Conservation (phyloP, 2,329 filamentous ascomycete species). For the Fusarium sp. region DNA sequence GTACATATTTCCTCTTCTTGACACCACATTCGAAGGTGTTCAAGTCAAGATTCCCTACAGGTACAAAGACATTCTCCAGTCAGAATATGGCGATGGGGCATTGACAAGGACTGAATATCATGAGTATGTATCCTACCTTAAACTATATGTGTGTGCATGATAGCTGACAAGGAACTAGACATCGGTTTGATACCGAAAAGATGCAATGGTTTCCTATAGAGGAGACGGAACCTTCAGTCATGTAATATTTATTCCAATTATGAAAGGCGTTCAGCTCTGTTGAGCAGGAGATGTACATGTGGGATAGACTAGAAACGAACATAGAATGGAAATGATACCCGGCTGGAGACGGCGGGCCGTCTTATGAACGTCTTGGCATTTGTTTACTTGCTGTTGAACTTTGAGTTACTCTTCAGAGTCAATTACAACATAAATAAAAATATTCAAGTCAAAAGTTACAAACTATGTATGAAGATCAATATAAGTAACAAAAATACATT, state of each 20-base stretch:
- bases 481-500: too few relatives aligned
- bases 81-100: slow-evolving; percentile 67
- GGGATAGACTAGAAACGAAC: background rate
- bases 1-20: slow-evolving; percentile 75
- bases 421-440: too few relatives aligned
- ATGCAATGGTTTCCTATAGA: slow-evolving; percentile 48
- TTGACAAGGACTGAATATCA: slow-evolving; percentile 63
- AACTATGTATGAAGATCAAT: too few relatives aligned
- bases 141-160: background rate
- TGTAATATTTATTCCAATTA: background rate
- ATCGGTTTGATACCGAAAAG: slow-evolving; percentile 54
- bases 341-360: background rate
- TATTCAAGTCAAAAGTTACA: fast-evolving
- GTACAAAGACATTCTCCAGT: slow-evolving; percentile 67
- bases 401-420: background rate
- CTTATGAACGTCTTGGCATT: background rate
- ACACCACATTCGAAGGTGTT: slow-evolving; percentile 75
- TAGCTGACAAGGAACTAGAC: slow-evolving; percentile 46
- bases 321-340: slow-evolving; percentile 10
- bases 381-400: background rate
- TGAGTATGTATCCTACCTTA: slow-evolving; percentile 56
- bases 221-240: background rate
- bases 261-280: background rate
- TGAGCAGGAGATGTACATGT: background rate
- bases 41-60: slow-evolving; percentile 73